Percentiles rank a stretch among this genome's conserved stretches.
phyloP scores from a whole-genome alignment of 2,329 filamentous ascomycete genomes.

The Xylaria sp. region DNA sequence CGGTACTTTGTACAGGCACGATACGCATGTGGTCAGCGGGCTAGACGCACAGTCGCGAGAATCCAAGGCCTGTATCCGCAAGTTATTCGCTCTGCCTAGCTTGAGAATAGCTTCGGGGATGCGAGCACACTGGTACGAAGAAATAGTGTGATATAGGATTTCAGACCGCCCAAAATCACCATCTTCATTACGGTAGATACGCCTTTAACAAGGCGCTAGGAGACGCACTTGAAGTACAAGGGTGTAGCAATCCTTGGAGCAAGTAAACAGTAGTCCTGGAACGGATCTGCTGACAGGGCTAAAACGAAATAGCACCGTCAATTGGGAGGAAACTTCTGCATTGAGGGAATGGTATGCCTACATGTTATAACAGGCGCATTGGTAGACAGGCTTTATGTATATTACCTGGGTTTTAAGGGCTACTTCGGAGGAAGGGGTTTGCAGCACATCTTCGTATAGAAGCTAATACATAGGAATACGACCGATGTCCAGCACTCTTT shows the following conservation, averaged over 20 bases:
- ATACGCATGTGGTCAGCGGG: slow-evolving; percentile 9
- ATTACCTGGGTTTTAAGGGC: slow-evolving; percentile 30
- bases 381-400: slow-evolving; percentile 39
- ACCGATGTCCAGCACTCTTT: background rate
- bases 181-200: slow-evolving; percentile 25
- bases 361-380: slow-evolving; percentile 30
- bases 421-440: slow-evolving; percentile 23
- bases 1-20: slow-evolving; percentile 4
- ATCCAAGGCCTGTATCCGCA: slow-evolving; percentile 12
- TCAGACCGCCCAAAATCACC: slow-evolving; percentile 13
- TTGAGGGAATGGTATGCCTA: slow-evolving; percentile 21
- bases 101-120: slow-evolving; percentile 8
- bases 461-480: slow-evolving; percentile 16
- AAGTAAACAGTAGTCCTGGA: slow-evolving; percentile 23
- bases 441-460: slow-evolving; percentile 7
- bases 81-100: slow-evolving; percentile 19
- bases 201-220: slow-evolving; percentile 25
- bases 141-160: slow-evolving; percentile 11
- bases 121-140: slow-evolving; percentile 12
- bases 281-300: slow-evolving; percentile 24
- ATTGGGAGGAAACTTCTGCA: slow-evolving; percentile 31
- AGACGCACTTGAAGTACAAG: slow-evolving; percentile 18
- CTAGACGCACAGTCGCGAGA: slow-evolving; percentile 7
- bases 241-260: slow-evolving; percentile 29
- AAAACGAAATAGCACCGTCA: slow-evolving; percentile 27